Conservation (phyloP, 1,284 basidiomycete genomes). For the Lignosus rhinocerotis region DNA sequence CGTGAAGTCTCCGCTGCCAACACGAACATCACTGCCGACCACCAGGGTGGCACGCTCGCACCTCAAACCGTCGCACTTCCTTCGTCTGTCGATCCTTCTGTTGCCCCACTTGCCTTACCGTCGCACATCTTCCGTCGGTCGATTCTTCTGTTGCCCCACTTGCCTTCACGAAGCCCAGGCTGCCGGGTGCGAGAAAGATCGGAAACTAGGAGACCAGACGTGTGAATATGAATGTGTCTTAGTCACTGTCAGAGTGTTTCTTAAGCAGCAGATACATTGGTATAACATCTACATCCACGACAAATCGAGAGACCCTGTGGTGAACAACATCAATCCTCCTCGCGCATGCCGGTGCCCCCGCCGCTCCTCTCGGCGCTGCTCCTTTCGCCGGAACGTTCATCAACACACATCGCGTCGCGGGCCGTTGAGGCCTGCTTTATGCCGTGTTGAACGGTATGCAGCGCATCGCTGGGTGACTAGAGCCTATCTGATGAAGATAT, state of each 20-base stretch:
- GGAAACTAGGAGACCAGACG: conserved; percentile 9
- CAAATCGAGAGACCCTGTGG: neutral
- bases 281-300: neutral
- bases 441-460: conserved; percentile 45
- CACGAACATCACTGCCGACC: conserved; percentile 62
- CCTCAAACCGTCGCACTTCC: conserved; percentile 18
- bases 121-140: conserved; percentile 15
- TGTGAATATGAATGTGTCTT: no score
- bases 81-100: conserved; percentile 15
- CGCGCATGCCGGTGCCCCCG: neutral
- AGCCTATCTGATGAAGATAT: conserved; percentile 35
- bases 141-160: conserved; percentile 20
- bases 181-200: conserved; percentile 42
- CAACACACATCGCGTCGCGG: conserved; percentile 13
- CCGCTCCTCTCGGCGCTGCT: conserved; percentile 14
- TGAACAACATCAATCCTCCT: neutral
- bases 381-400: conserved; percentile 9
- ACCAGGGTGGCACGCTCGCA: conserved; percentile 57
- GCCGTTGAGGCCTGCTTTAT: conserved; percentile 27
- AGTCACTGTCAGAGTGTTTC: neutral
- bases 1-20: conserved; percentile 60
- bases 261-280: neutral
- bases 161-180: conserved; percentile 35
- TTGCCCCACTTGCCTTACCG: conserved; percentile 25
- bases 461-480: conserved; percentile 30